phyloP scores from a whole-genome alignment of 768 basidiomycete species.

The Mycena crocata region DNA sequence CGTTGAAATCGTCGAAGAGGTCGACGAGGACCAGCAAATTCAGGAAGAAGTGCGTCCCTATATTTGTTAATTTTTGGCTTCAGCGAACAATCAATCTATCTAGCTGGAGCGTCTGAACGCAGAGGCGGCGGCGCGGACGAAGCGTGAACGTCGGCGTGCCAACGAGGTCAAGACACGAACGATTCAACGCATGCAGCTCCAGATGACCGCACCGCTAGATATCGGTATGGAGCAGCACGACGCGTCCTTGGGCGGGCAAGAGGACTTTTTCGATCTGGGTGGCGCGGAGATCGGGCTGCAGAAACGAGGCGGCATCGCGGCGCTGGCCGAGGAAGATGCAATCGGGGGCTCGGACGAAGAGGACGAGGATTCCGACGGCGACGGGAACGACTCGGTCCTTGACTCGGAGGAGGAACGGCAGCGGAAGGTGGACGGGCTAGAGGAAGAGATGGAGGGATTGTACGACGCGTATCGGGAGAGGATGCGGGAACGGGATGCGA shows the following conservation, averaged over 20 bases:
- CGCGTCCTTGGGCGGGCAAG: constrained; percentile 79
- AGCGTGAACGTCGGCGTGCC: constrained; percentile 83
- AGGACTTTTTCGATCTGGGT: constrained; percentile 90
- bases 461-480: constrained; percentile 90
- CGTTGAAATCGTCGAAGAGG: constrained; percentile 70
- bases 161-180: constrained; percentile 92
- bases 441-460: constrained; percentile 88
- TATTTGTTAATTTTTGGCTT: neutral
- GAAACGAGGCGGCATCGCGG: constrained; percentile 54
- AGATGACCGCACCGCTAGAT: constrained; percentile 98
- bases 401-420: constrained; percentile 81
- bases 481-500: constrained; percentile 85
- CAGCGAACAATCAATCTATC: neutral
- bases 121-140: constrained; percentile 77
- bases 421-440: constrained; percentile 69
- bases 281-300: constrained; percentile 60
- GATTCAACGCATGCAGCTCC: constrained; percentile 94
- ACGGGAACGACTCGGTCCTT: constrained; percentile 54
- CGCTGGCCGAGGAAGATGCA: constrained; percentile 55
- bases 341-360: constrained; percentile 58
- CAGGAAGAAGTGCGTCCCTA: constrained; percentile 77
- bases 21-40: constrained; percentile 92
- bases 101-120: constrained; percentile 88
- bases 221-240: constrained; percentile 92
- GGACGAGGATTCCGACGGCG: constrained; percentile 45